Evolutionary conservation across 2,329 filamentous ascomycete genomes (phyloP), one percentile per base, ranked within the genome.

Genomic region (Fusarium neocosmosporiellum): DNA sequence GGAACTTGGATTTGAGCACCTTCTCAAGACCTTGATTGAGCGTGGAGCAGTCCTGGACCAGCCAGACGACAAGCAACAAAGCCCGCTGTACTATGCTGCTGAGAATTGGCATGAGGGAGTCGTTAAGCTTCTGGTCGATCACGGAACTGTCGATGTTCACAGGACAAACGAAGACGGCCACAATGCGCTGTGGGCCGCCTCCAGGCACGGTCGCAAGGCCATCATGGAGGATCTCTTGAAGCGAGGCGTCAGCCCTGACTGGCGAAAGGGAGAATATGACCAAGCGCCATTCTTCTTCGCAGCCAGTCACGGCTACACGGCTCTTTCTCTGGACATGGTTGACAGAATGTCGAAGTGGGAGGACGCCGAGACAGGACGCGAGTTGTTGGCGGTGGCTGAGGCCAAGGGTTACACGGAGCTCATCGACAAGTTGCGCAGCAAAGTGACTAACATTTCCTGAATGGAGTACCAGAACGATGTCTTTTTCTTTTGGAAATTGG

Each of bases 11-110:
- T 22, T 59, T 27, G 36, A 65, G 37, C 13, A 10, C 14, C 54
- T 63, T 16, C 13, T 72, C 9, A 33, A 31, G 33, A 22, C 10
- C 11, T 46, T 75, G 3, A 63, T 63, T 18, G 11, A 53, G 1
- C 59, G 24, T 0, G 67, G 71, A 2, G 63, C 60, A 0, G 39
- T 46, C 33, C 10, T 66, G 54, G 70, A 74, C 24, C 62, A 24
- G 14, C 14, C 57, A 3, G 70, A 72, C 20, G 29, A 63, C 16
- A 13, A 39, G 22, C 36, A 36, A 4, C 59, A 46, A 7, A 67
- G 67, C 7, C 65, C 70, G 8, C 11, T 72, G 3, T 24, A 63
- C 18, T 70, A 65, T 65, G 59, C 67, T 5, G 34, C 33, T 2
- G 4, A 33, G 4, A 54, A 22, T 16, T 29, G 48, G 5, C n/a